A percentile compares a stretch with the other conserved stretches of the same genome.
phyloP scores from a whole-genome alignment of 1,139 yeast species.

The Pichia sp. region DNA sequence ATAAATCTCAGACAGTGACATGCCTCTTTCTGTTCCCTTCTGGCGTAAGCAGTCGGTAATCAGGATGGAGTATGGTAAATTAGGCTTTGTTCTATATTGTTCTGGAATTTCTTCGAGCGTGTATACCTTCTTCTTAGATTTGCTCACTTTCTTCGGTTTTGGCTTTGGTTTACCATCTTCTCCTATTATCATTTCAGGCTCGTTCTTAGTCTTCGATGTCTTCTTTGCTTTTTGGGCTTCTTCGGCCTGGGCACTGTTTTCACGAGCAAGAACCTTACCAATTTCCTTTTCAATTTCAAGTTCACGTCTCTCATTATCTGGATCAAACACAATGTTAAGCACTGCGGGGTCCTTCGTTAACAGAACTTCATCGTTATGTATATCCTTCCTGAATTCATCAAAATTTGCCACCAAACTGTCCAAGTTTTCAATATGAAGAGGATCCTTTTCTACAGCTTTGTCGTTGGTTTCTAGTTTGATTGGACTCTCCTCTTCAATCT shows the following conservation, averaged over 20 bases:
- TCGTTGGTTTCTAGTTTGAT: not conserved
- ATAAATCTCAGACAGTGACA: constrained; percentile 79
- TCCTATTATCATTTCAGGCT: not conserved
- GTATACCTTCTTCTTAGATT: constrained; percentile 53
- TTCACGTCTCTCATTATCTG: constrained; percentile 8
- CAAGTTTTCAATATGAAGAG: constrained; percentile 7
- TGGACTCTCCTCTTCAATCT: no score
- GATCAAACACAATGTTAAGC: constrained; percentile 6
- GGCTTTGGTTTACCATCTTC: constrained; percentile 18
- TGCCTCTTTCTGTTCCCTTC: constrained; percentile 56
- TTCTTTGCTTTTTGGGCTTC: constrained; percentile 2
- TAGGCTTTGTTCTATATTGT: constrained; percentile 77
- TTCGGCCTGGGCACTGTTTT: constrained; percentile 8
- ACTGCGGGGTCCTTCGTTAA: constrained; percentile 5
- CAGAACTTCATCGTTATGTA: constrained; percentile 7
- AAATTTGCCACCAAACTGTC: constrained; percentile 13
- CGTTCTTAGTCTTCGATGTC: not conserved
- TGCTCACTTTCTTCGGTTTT: constrained; percentile 40
- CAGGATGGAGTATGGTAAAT: constrained; percentile 69
- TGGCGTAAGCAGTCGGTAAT: constrained; percentile 72
- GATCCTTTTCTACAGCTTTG: not conserved
- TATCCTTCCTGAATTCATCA: constrained; percentile 10
- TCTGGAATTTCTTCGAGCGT: constrained; percentile 77
- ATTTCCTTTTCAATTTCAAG: constrained; percentile 16
- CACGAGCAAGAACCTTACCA: constrained; percentile 14